Base-by-base conservation (phyloP, 2,329 filamentous ascomycete genomes). In the Fusarium nurragi region DNA sequence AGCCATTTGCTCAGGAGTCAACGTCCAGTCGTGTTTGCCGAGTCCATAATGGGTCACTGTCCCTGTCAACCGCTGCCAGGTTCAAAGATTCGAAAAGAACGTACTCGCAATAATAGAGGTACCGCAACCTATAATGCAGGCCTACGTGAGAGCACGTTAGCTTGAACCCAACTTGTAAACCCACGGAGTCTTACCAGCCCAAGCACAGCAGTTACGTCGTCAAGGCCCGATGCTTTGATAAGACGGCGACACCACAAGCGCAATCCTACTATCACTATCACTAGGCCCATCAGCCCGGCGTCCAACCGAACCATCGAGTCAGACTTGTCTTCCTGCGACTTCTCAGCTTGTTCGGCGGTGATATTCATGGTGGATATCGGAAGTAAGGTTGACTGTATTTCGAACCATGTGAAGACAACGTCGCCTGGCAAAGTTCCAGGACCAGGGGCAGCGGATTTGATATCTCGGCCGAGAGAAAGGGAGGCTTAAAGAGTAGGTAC, bases 21-120 rank as follows among this genome's bases (percentile, higher is more conserved):
- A 10, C 1, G 63, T 71, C 38, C 44, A 67, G 1, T 43, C 21
- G 13, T 71, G 68, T 22, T 36, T 41, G 0, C 68, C 68, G 3
- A 70, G 52, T 4, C 68, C 68, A 7, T 65, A 65, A 14, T 26
- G 12, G 1, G 68, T 69, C 68, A 70, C 68, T 70, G 13, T 28
- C 3, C 4, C 0, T 13, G 19, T 70, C 13, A 70, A 37, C 12
- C 8, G 3, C 5, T 34, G 16, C 7, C 14, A 9, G 10, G 6
- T 28, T 2, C 4, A 0, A 0, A 4, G 2, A 4, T 6, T 2
- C 1, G 1, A 8, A 3, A 4, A 11, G 2, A 14, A 39, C 65
- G 0, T 53, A 67, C 68, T 70, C 0, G 62, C 32, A 23, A 58
- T 36, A 3, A 70, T 34, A 0, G 68, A 39, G 0, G 34, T n/a